Base-by-base conservation (phyloP, 2,329 filamentous ascomycete genomes). In the Trichoderma aggressivum region DNA sequence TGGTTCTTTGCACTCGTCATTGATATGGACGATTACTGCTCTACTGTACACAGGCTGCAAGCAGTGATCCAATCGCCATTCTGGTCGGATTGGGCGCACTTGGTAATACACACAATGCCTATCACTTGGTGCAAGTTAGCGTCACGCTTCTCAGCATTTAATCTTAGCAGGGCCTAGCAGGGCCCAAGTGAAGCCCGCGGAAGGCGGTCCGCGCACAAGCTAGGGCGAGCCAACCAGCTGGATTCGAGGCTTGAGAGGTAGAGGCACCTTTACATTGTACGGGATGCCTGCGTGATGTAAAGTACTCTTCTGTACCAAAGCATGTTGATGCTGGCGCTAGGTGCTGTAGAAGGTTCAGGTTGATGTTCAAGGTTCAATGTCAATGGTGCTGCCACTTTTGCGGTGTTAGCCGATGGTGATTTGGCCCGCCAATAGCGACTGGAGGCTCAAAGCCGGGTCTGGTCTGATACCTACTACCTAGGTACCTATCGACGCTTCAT, bases 211-310 rank as follows among this genome's bases (percentile, higher is more conserved):
- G 62, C 61, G 32, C n/a, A 68, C 26, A 39, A 30, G 39, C 70
- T 24, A 68, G 70, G 70, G 70, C 39, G 70, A 71, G 70, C 70
- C 70, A 47, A 62, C 63, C 70, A 62, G 70, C 66, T 66, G 70
- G 70, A 28, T 66, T 66, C 53, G 61, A 30, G 34, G 64, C 55
- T 43, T 30, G 28, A 34, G 43, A 53, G 26, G 61, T 32, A 34
- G 26, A 21, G 30, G n/a, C 24, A 64, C 43, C 7, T 21, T 24
- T 5, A 28, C 14, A 50, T 39, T 11, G 32, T 28, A 28, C n/a
- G 47, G 28, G 26, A n/a, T 7, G 21, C 43, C n/a, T 36, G 34
- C 28, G 47, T 43, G 14, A 61, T 43, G 5, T 30, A 55, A 32
- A 50, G 55, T 59, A 59, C n/a, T 18, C 11, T 10, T 56, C 18